Percentiles rank a stretch among this genome's conserved stretches.
Conservation (phyloP, 306 rosid genomes). For the Begonia fuchsioides region DNA sequence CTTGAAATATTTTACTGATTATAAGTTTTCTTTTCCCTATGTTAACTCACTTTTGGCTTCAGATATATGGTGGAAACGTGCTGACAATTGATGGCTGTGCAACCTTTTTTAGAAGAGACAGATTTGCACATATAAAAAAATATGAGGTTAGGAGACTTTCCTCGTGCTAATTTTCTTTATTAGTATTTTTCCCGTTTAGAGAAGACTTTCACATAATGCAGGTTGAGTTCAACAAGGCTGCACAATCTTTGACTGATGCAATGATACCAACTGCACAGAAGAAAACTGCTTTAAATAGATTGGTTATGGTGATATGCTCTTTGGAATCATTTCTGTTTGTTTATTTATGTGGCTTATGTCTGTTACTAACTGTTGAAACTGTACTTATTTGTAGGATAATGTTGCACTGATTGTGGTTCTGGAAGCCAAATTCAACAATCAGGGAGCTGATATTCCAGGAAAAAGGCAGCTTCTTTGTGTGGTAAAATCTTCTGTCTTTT, state of each 20-base stretch:
- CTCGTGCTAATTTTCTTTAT: constrained; percentile 1
- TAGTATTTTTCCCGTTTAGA: constrained; percentile 6
- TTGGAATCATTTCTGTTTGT: not conserved
- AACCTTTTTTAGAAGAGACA: constrained; percentile 93
- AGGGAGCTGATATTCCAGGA: constrained; percentile 66
- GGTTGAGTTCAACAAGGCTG: constrained; percentile 98
- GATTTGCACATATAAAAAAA: constrained; percentile 89
- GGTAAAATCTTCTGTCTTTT: constrained; percentile 25
- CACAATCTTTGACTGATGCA: constrained; percentile 88
- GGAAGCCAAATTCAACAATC: constrained; percentile 82
- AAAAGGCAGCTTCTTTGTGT: constrained; percentile 94
- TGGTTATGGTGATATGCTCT: constrained; percentile 55
- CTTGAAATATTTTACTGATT: too few relatives aligned
- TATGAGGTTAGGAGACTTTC: constrained; percentile 57
- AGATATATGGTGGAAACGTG: constrained; percentile 46
- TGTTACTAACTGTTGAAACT: constrained; percentile 1
- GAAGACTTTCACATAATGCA: constrained; percentile 24
- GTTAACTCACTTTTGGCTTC: constrained; percentile 9
- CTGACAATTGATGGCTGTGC: constrained; percentile 90
- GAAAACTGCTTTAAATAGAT: constrained; percentile 76
- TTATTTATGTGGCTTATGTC: constrained; percentile 5
- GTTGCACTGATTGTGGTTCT: constrained; percentile 93
- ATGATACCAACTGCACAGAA: constrained; percentile 72
- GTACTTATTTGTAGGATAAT: constrained; percentile 54
- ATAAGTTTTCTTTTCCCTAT: constrained; percentile 1